phyloP scores from a whole-genome alignment of 2,329 filamentous ascomycete species.

The Exophiala viscosa region DNA sequence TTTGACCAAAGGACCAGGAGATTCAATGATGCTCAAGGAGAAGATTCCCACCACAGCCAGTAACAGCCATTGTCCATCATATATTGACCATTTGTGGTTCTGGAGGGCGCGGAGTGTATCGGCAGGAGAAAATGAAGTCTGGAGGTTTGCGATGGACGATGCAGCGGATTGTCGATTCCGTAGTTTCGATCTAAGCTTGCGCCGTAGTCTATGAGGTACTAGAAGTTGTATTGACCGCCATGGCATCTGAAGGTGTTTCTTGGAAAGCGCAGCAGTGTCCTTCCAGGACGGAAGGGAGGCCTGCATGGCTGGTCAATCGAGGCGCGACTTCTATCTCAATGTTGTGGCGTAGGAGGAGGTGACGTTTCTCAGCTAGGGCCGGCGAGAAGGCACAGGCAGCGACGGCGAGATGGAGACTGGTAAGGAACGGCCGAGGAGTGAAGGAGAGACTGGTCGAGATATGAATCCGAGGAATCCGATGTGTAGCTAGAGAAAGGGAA shows the following conservation, averaged over 20 bases:
- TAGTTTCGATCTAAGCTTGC: conserved; percentile 66
- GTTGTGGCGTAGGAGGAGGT: background rate
- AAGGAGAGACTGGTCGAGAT: conserved; percentile 10
- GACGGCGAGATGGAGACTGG: conserved; percentile 6
- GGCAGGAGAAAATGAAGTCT: conserved; percentile 76
- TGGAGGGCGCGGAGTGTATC: conserved; percentile 74
- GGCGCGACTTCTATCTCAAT: background rate
- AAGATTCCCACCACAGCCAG: conserved; percentile 73
- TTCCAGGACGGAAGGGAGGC: conserved; percentile 41
- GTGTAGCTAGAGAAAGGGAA: conserved; percentile 10
- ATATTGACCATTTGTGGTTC: conserved; percentile 72
- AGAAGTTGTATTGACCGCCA: conserved; percentile 49
- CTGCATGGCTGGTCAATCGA: conserved; percentile 24
- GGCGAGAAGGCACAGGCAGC: background rate
- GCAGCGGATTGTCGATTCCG: conserved; percentile 63
- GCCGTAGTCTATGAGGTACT: conserved; percentile 62
- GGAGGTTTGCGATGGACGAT: conserved; percentile 69
- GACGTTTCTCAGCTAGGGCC: background rate
- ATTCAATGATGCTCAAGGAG: conserved; percentile 75
- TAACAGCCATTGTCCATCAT: conserved; percentile 81
- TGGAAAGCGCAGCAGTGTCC: conserved; percentile 42
- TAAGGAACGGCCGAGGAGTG: conserved; percentile 6
- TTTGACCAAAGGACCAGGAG: conserved; percentile 73
- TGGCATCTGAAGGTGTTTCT: conserved; percentile 45
- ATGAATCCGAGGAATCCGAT: conserved; percentile 18